Conservation (phyloP, 495 filamentous ascomycete genomes). For the Daldinia vernicosa region DNA sequence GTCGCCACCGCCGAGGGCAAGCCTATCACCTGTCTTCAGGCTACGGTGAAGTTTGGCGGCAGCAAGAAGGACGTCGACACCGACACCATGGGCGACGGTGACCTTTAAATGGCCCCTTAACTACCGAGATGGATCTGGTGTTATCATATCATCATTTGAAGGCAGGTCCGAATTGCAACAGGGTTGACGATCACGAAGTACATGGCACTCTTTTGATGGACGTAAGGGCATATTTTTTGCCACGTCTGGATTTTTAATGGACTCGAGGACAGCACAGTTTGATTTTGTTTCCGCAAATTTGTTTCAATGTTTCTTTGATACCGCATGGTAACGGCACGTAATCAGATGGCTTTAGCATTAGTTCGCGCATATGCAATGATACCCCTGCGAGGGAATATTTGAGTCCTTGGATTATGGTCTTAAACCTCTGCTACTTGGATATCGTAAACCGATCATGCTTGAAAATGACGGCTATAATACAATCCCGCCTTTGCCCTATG, state of each 20-base stretch:
- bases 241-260: constrained; percentile 41
- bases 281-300: constrained; percentile 29
- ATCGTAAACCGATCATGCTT: constrained; percentile 19
- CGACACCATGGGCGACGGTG: constrained; percentile 21
- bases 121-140: constrained; percentile 2
- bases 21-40: constrained; percentile 84
- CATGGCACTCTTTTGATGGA: constrained; percentile 38
- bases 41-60: constrained; percentile 65
- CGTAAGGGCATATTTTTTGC: constrained; percentile 16
- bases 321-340: constrained; percentile 36
- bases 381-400: constrained; percentile 31
- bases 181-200: constrained; percentile 33
- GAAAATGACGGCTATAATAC: constrained; percentile 23
- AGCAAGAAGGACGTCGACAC: constrained; percentile 22
- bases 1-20: constrained; percentile 73
- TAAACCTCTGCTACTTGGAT: constrained; percentile 11
- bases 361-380: constrained; percentile 33
- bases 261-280: constrained; percentile 28
- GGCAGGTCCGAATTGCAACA: constrained; percentile 7
- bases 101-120: constrained; percentile 21
- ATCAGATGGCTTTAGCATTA: constrained; percentile 36
- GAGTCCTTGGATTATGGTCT: constrained; percentile 20
- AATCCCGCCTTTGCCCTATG: constrained; percentile 12
- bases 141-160: constrained; percentile 9
- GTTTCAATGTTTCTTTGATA: constrained; percentile 32